A percentile compares a stretch with the other conserved stretches of the same genome.
phyloP scores from a whole-genome alignment of 106 monocot species.

The Acanthochlamys bracteata region DNA sequence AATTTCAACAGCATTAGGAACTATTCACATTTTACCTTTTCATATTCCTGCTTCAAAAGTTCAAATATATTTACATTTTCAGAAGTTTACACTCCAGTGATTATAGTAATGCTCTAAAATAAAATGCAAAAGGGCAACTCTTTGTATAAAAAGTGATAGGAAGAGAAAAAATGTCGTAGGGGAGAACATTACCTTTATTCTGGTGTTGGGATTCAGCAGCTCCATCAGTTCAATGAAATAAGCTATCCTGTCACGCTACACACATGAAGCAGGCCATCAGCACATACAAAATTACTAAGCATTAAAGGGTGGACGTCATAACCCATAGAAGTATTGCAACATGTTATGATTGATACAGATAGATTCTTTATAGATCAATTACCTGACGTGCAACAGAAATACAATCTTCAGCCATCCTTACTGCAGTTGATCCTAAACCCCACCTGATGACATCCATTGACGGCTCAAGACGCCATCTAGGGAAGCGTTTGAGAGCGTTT shows the following conservation, averaged over 20 bases:
- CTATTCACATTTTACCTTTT: too few species aligned
- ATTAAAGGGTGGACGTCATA: too few species aligned
- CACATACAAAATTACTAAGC: background rate
- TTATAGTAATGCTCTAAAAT: too few species aligned
- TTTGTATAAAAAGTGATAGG: background rate
- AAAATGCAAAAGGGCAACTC: background rate
- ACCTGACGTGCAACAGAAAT: constrained; percentile 84
- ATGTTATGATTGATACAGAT: too few species aligned
- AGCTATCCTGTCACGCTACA: constrained; percentile 67
- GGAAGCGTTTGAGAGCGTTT: too few species aligned
- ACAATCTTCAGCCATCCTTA: constrained; percentile 90
- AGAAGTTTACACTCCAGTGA: too few species aligned
- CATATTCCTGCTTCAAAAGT: too few species aligned
- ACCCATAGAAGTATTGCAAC: too few species aligned
- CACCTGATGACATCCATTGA: constrained; percentile 76
- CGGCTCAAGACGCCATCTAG: constrained; percentile 81
- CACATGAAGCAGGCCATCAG: background rate
- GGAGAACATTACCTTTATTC: constrained; percentile 33
- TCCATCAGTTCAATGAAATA: constrained; percentile 97
- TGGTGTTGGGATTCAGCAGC: constrained; percentile 65
- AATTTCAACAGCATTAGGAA: too few species aligned
- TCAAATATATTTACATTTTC: too few species aligned
- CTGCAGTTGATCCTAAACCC: constrained; percentile 88
- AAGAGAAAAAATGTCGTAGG: background rate
- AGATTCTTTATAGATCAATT: background rate